phyloP scores from a whole-genome alignment of 2,329 filamentous ascomycete species.

The Botrytis pseudocinerea region DNA sequence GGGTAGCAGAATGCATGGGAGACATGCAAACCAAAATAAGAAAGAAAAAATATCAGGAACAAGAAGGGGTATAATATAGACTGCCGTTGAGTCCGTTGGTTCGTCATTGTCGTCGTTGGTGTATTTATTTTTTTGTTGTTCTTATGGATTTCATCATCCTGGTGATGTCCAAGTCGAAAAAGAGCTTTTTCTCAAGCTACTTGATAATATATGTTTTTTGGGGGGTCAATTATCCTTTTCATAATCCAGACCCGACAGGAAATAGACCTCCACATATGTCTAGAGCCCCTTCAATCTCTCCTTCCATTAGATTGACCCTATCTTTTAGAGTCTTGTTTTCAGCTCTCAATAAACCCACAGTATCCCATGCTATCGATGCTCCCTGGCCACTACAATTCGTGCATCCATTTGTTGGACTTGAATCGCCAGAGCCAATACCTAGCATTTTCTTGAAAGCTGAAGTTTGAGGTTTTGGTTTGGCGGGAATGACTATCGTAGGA shows the following conservation, averaged over 20 bases:
- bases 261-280: conserved; percentile 36
- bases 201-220: neutral
- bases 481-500: conserved; percentile 22
- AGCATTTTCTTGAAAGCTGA: conserved; percentile 52
- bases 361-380: conserved; percentile 63
- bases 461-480: conserved; percentile 43
- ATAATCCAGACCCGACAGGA: neutral
- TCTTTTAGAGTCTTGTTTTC: conserved; percentile 64
- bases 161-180: conserved; percentile 5
- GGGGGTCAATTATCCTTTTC: neutral
- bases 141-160: conserved; percentile 2
- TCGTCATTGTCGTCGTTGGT: conserved; percentile 15
- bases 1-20: neutral
- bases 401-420: conserved; percentile 44
- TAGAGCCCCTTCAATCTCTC: conserved; percentile 60
- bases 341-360: conserved; percentile 59
- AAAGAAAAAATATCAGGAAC: neutral
- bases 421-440: conserved; percentile 33
- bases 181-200: neutral
- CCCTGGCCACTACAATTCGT: conserved; percentile 59
- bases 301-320: conserved; percentile 59
- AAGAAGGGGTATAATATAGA: conserved; percentile 20
- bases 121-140: conserved; percentile 8
- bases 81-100: neutral
- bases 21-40: neutral